Evolutionary conservation across 495 filamentous ascomycete genomes (phyloP).

Genomic region (Symbiotaphrina buchneri): DNA sequence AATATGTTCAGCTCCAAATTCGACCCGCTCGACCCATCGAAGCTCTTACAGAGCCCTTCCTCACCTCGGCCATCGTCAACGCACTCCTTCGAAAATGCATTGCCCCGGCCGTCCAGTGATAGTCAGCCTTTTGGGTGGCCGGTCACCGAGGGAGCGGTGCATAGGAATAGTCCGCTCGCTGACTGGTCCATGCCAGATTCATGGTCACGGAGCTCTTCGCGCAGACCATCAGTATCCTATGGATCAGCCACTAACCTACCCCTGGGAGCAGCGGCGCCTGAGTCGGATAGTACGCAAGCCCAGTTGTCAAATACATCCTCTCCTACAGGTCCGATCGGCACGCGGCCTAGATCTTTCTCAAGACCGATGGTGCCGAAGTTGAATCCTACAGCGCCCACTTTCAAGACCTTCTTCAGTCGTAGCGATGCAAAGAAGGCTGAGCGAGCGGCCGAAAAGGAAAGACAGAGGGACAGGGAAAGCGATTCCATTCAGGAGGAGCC

Average conservation of each 20-base stretch:
- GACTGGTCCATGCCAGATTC: slow-evolving; percentile 29
- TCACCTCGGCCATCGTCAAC: slow-evolving; percentile 61
- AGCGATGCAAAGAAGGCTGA: slow-evolving; percentile 20
- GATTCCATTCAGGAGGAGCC: slow-evolving; percentile 23
- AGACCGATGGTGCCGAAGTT: slow-evolving; percentile 32
- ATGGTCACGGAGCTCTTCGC: slow-evolving; percentile 32
- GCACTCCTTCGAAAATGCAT: slow-evolving; percentile 45
- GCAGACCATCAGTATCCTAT: slow-evolving; percentile 30
- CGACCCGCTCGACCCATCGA: slow-evolving; percentile 31
- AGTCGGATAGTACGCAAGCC: slow-evolving; percentile 21
- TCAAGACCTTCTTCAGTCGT: slow-evolving; percentile 25
- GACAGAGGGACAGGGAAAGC: slow-evolving; percentile 8
- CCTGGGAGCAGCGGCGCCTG: slow-evolving; percentile 20
- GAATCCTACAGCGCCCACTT: slow-evolving; percentile 37
- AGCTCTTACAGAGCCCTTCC: slow-evolving; percentile 30
- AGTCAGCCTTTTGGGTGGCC: slow-evolving; percentile 47
- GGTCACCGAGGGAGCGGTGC: slow-evolving; percentile 23
- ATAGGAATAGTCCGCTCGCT: slow-evolving; percentile 27
- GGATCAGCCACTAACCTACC: slow-evolving; percentile 31
- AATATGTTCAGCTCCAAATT: slow-evolving; percentile 38
- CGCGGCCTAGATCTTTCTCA: slow-evolving; percentile 25
- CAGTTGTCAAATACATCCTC: slow-evolving; percentile 21
- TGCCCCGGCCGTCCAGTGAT: slow-evolving; percentile 64
- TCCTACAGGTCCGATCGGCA: slow-evolving; percentile 22
- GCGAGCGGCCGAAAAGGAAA: slow-evolving; percentile 8